Evolutionary conservation across 2,329 filamentous ascomycete genomes (phyloP).

Genomic region (Thelonectria blattea): DNA sequence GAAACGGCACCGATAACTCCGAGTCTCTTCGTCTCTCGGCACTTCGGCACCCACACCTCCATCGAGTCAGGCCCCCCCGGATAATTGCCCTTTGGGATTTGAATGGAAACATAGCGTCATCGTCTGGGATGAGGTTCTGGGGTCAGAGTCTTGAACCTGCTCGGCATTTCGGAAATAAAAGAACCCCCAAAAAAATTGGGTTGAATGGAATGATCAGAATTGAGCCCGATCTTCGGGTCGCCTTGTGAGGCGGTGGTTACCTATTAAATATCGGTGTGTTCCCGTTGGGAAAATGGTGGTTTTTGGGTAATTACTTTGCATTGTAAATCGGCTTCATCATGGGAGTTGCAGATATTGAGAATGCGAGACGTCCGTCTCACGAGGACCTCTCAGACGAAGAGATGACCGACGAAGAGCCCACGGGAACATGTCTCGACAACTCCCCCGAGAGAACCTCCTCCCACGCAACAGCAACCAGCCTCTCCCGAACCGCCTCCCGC

Average conservation of each 20-base stretch:
- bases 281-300: not conserved
- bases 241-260: not conserved
- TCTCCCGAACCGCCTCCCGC: not conserved
- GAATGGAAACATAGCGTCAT: slow-evolving; percentile 10
- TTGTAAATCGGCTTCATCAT: not conserved
- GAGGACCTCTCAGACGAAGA: not conserved
- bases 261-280: not conserved
- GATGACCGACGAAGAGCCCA: not conserved
- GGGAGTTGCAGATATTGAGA: slow-evolving; percentile 5
- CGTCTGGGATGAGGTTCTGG: not conserved
- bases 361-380: not conserved
- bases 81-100: slow-evolving; percentile 3
- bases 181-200: not conserved
- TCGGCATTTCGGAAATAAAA: slow-evolving; percentile 16
- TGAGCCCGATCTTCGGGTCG: not conserved
- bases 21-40: not conserved
- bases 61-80: slow-evolving; percentile 3
- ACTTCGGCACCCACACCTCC: not conserved
- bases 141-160: not conserved
- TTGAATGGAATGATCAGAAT: not conserved
- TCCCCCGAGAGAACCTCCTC: not conserved
- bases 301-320: not conserved
- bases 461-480: not conserved
- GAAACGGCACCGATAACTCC: slow-evolving; percentile 15
- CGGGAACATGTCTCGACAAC: not conserved